Conservation (phyloP, 805 yeast species). For the Candida pseudofarinosa region DNA sequence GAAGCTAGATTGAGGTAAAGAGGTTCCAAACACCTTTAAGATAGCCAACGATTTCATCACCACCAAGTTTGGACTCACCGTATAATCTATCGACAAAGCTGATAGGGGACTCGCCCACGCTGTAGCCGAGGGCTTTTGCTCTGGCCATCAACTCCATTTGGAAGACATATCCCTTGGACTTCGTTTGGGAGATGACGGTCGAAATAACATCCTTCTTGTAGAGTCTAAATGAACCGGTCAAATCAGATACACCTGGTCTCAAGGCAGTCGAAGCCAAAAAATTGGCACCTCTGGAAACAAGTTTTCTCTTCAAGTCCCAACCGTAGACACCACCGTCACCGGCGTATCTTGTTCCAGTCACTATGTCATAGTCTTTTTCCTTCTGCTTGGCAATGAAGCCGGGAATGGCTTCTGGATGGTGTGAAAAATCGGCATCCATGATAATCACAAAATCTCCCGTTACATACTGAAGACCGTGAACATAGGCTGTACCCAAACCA, state of each 20-base stretch:
- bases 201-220: constrained; percentile 68
- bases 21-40: constrained; percentile 72
- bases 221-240: constrained; percentile 73
- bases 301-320: constrained; percentile 77
- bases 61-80: constrained; percentile 77
- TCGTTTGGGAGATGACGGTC: constrained; percentile 61
- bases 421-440: constrained; percentile 84
- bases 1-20: constrained; percentile 52
- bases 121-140: constrained; percentile 68
- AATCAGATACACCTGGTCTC: constrained; percentile 68
- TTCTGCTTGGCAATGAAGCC: constrained; percentile 65
- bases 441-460: constrained; percentile 73
- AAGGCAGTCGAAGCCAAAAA: constrained; percentile 68
- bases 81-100: constrained; percentile 74
- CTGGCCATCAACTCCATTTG: constrained; percentile 89
- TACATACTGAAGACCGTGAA: constrained; percentile 68
- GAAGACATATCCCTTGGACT: constrained; percentile 77
- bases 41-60: constrained; percentile 75
- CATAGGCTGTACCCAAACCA: constrained; percentile 78
- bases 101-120: constrained; percentile 76
- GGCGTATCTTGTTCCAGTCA: constrained; percentile 64
- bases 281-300: constrained; percentile 77
- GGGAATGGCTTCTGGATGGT: constrained; percentile 78
- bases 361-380: constrained; percentile 47
- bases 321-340: constrained; percentile 83